phyloP scores from a whole-genome alignment of 2,329 filamentous ascomycete species.

The Diaporthe destruens region DNA sequence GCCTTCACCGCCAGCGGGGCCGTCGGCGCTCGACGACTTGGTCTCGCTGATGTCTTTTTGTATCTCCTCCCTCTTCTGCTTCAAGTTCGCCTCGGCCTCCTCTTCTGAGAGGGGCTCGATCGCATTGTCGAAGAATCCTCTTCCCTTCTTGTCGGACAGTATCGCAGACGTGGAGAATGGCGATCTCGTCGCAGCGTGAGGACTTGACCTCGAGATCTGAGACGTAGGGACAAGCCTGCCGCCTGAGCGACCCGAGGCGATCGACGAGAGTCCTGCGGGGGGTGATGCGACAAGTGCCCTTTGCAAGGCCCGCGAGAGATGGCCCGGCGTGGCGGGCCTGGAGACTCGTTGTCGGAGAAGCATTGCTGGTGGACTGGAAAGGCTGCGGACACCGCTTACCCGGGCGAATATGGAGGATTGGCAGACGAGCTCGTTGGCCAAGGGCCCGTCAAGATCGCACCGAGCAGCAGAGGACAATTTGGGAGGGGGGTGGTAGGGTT shows the following conservation, averaged over 20 bases:
- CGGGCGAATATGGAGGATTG: neutral
- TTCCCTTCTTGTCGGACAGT: conserved; percentile 56
- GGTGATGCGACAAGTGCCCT: conserved; percentile 36
- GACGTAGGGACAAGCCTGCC: conserved; percentile 15
- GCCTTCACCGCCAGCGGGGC: conserved; percentile 55
- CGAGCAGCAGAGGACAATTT: neutral
- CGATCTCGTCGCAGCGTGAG: conserved; percentile 42
- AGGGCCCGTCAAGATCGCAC: neutral
- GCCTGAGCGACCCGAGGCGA: conserved; percentile 33
- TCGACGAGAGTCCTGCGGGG: conserved; percentile 23
- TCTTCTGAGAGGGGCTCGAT: conserved; percentile 66
- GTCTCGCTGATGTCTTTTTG: conserved; percentile 63
- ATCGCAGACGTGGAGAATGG: conserved; percentile 55
- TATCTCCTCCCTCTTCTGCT: conserved; percentile 60
- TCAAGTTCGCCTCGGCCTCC: conserved; percentile 64
- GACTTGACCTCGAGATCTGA: conserved; percentile 28
- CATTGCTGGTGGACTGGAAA: conserved; percentile 35
- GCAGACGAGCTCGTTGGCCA: neutral
- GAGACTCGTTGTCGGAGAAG: conserved; percentile 43
- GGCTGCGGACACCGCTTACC: conserved; percentile 17
- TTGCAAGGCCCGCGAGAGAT: conserved; percentile 32
- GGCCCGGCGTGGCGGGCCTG: conserved; percentile 37
- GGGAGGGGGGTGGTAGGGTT: neutral
- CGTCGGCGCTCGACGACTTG: conserved; percentile 57
- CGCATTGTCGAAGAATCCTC: conserved; percentile 64